Conservation (phyloP, 169 alveolate species). For the Plasmodium vivax region DNA sequence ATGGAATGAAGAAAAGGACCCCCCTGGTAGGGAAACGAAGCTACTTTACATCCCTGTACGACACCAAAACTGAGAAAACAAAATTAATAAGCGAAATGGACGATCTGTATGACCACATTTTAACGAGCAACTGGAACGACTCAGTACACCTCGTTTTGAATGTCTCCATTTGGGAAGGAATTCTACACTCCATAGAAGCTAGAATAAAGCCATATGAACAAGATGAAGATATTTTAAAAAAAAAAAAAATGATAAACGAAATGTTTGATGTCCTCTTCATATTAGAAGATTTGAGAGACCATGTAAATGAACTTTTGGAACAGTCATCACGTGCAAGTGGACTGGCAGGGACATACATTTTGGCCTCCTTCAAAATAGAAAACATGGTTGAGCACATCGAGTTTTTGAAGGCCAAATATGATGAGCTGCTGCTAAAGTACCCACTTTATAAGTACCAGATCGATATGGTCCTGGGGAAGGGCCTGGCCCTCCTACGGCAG, state of each 20-base stretch:
- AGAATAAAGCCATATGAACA: constrained; percentile 32
- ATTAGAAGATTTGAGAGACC: constrained; percentile 75
- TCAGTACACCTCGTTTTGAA: constrained; percentile 56
- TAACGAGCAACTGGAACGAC: constrained; percentile 72
- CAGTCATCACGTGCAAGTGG: constrained; percentile 71
- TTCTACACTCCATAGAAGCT: constrained; percentile 44
- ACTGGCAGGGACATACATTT: constrained; percentile 53
- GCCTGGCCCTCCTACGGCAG: constrained; percentile 57
- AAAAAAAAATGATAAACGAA: constrained; percentile 46
- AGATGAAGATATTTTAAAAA: constrained; percentile 29
- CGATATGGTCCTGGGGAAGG: constrained; percentile 55
- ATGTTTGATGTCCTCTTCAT: constrained; percentile 53
- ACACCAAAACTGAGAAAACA: constrained; percentile 29
- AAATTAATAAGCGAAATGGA: constrained; percentile 23
- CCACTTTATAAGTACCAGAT: constrained; percentile 65
- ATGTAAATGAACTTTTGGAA: constrained; percentile 67
- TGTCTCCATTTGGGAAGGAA: constrained; percentile 73
- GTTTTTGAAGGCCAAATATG: constrained; percentile 43
- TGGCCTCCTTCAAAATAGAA: constrained; percentile 42
- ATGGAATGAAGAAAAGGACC: background rate
- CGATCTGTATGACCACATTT: constrained; percentile 34
- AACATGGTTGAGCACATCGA: constrained; percentile 63
- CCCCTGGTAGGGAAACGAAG: constrained; percentile 1
- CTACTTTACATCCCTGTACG: constrained; percentile 37
- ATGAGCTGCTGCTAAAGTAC: constrained; percentile 20